phyloP scores from a whole-genome alignment of 257 asterid species.

The Nyctanthes arbortristis region DNA sequence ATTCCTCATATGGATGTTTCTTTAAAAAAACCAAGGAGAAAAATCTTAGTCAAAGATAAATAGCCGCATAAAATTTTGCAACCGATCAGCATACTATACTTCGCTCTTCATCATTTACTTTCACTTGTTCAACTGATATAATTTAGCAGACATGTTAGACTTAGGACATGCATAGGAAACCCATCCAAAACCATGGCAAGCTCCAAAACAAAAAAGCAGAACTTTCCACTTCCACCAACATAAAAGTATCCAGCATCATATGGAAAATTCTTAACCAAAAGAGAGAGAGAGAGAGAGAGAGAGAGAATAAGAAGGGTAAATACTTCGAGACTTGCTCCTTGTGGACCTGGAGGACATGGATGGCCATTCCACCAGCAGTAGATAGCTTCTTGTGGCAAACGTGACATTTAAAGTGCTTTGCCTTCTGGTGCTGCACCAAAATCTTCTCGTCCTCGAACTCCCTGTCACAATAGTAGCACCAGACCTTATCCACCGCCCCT shows the following conservation, averaged over 20 bases:
- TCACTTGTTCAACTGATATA: neutral
- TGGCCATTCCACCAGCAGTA: slow-evolving; percentile 95
- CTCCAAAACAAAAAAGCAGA: slow-evolving; percentile 2
- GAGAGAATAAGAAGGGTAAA: slow-evolving; percentile 13
- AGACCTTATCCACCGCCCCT: slow-evolving; percentile 65
- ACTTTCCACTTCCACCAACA: neutral
- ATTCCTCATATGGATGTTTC: neutral
- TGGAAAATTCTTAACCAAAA: neutral
- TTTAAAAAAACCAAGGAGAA: neutral
- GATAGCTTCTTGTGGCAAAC: slow-evolving; percentile 97
- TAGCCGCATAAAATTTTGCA: no score
- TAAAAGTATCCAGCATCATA: neutral
- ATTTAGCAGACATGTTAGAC: neutral
- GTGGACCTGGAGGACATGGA: slow-evolving; percentile 97
- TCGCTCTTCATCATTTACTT: neutral
- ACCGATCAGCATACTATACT: no score
- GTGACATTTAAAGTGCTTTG: slow-evolving; percentile 95
- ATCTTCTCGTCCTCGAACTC: slow-evolving; percentile 98
- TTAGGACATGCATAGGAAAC: neutral
- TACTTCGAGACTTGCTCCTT: slow-evolving; percentile 82
- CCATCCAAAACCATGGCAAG: neutral
- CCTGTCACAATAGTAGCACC: slow-evolving; percentile 97
- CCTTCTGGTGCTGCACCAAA: slow-evolving; percentile 96
- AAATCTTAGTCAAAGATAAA: neutral
- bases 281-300: neutral